Percentiles rank a stretch among this genome's conserved stretches.
Conservation (phyloP, 1,139 yeast genomes). For the Saccharomycopsis hybrid region DNA sequence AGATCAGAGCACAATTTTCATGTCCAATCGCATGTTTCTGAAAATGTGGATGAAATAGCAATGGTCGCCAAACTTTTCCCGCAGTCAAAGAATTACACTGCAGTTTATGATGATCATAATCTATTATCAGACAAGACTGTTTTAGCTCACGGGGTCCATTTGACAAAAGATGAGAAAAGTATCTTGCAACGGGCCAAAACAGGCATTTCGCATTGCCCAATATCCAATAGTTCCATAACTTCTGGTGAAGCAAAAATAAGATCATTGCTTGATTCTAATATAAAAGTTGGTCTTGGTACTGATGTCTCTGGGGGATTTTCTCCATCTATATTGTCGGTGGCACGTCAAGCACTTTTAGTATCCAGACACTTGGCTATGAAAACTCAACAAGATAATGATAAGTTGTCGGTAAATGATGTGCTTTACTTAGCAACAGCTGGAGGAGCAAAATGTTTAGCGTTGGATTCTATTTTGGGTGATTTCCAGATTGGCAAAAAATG, state of each 20-base stretch:
- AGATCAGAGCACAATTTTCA: slow-evolving; percentile 48
- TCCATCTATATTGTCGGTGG: slow-evolving; percentile 66
- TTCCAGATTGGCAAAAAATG: slow-evolving; percentile 73
- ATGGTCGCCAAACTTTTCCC: slow-evolving; percentile 78
- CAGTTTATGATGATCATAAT: slow-evolving; percentile 63
- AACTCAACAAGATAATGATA: slow-evolving; percentile 36
- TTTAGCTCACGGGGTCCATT: slow-evolving; percentile 84
- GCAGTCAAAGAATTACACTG: slow-evolving; percentile 58
- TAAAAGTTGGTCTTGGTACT: slow-evolving; percentile 83
- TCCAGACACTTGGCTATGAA: slow-evolving; percentile 80
- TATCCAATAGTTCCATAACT: slow-evolving; percentile 80
- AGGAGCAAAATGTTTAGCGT: slow-evolving; percentile 74
- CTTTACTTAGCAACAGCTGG: slow-evolving; percentile 81
- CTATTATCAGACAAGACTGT: slow-evolving; percentile 62
- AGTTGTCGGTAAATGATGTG: slow-evolving; percentile 63
- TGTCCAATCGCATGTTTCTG: slow-evolving; percentile 86
- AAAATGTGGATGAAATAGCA: slow-evolving; percentile 65
- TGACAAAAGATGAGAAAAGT: slow-evolving; percentile 56
- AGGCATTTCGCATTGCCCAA: slow-evolving; percentile 91
- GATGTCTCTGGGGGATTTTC: slow-evolving; percentile 93
- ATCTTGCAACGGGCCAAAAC: slow-evolving; percentile 47
- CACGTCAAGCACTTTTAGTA: slow-evolving; percentile 74
- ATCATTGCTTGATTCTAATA: slow-evolving; percentile 55
- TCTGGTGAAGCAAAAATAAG: slow-evolving; percentile 88
- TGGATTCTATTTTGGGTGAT: slow-evolving; percentile 55